Evolutionary conservation across 2,329 filamentous ascomycete genomes (phyloP).

Genomic region (Truncatella angustata): DNA sequence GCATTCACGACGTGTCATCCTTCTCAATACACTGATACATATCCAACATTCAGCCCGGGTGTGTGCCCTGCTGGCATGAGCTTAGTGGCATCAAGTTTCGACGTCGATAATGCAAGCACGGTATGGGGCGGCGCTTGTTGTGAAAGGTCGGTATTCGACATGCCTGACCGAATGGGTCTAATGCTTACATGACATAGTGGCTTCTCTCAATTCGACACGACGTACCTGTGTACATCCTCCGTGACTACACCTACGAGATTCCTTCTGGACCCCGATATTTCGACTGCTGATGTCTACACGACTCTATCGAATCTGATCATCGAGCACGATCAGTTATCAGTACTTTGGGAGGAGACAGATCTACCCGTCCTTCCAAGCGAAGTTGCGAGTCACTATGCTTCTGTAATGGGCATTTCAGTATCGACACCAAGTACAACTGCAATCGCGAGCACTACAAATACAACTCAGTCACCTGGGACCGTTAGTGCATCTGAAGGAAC

Average conservation of each 20-base stretch:
- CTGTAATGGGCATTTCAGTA: conserved; percentile 21
- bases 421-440: background rate
- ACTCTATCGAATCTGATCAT: conserved; percentile 24
- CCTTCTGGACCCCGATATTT: conserved; percentile 26
- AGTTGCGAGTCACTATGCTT: conserved; percentile 21
- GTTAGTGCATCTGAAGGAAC: background rate
- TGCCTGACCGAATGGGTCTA: background rate
- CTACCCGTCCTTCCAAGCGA: conserved; percentile 19
- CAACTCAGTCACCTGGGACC: background rate
- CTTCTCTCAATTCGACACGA: conserved; percentile 19
- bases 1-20: conserved; percentile 27
- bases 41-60: conserved; percentile 28
- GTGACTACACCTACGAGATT: conserved; percentile 27
- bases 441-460: background rate
- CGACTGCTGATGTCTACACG: conserved; percentile 27
- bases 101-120: conserved; percentile 14
- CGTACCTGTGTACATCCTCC: conserved; percentile 24
- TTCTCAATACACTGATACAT: conserved; percentile 20
- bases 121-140: conserved; percentile 27
- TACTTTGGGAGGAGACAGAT: conserved; percentile 25
- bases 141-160: conserved; percentile 23
- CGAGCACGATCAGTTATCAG: conserved; percentile 26
- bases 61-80: conserved; percentile 27
- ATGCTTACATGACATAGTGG: conserved; percentile 16
- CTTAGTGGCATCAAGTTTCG: conserved; percentile 18